Evolutionary conservation across 768 basidiomycete genomes (phyloP).

Genomic region (Tylopilus sp.): DNA sequence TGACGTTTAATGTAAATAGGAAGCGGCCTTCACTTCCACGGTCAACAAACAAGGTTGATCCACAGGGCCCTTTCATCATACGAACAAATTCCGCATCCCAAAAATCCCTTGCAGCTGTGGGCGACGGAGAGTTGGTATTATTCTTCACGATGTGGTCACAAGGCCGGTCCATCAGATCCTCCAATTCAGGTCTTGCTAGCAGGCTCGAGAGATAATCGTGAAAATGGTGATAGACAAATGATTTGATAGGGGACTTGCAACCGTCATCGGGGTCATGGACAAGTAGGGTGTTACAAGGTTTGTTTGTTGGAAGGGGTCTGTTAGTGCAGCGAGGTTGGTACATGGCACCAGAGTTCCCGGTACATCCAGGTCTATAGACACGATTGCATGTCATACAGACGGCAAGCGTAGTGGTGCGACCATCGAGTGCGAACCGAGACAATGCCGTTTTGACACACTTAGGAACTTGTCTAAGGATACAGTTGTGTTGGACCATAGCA

Average conservation of each 20-base stretch:
- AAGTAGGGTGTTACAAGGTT: neutral
- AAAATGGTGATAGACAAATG: slow-evolving; percentile 1
- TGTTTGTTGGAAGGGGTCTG: neutral
- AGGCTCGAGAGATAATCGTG: neutral
- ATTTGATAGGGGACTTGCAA: neutral
- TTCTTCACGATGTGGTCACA: neutral
- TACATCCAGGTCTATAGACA: neutral
- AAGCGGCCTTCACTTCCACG: neutral
- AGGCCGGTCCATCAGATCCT: slow-evolving; percentile 6
- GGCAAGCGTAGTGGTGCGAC: neutral
- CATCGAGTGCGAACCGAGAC: neutral
- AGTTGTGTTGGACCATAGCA: neutral
- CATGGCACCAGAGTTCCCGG: neutral
- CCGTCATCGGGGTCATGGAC: neutral
- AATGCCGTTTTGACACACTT: neutral
- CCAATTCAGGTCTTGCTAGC: neutral
- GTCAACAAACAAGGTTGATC: slow-evolving; percentile 19
- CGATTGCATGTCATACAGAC: neutral
- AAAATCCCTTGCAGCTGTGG: neutral
- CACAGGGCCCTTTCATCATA: slow-evolving; percentile 8
- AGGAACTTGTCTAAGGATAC: neutral
- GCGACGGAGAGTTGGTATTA: neutral
- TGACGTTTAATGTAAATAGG: slow-evolving; percentile 28
- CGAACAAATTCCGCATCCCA: slow-evolving; percentile 1
- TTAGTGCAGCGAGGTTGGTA: neutral